Conservation (phyloP, 495 filamentous ascomycete species). For the Neohortaea acidophila region DNA sequence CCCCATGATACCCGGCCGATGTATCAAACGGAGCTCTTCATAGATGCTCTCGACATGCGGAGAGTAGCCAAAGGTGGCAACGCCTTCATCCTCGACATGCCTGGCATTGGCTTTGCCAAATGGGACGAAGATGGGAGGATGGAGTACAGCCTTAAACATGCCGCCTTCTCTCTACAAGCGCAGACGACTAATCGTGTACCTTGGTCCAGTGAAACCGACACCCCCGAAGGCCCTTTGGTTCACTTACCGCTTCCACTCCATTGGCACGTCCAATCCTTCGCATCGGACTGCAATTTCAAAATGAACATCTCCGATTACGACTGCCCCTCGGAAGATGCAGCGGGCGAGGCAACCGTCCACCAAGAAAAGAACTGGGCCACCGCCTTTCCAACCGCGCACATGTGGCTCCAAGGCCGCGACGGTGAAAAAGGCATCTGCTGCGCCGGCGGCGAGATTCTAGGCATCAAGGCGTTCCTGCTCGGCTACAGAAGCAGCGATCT, state of each 20-base stretch:
- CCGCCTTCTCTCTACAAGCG: conserved; percentile 23
- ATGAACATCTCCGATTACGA: conserved; percentile 18
- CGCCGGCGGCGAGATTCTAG: conserved; percentile 31
- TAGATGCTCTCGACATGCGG: conserved; percentile 17
- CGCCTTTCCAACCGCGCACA: conserved; percentile 31
- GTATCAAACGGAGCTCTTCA: conserved; percentile 25
- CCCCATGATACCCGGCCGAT: conserved; percentile 20
- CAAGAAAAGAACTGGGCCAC: conserved; percentile 36
- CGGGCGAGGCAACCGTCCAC: conserved; percentile 27
- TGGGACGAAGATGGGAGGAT: conserved; percentile 19
- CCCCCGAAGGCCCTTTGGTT: conserved; percentile 23
- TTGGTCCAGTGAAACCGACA: conserved; percentile 19
- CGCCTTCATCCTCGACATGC: conserved; percentile 22
- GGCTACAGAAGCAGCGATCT: conserved; percentile 25
- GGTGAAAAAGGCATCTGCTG: conserved; percentile 22
- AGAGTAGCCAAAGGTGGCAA: conserved; percentile 14
- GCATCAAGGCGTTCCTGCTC: conserved; percentile 31
- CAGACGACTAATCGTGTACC: conserved; percentile 22
- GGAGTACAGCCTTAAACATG: conserved; percentile 19
- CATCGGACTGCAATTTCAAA: conserved; percentile 23
- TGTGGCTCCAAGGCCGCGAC: conserved; percentile 29
- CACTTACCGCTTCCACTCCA: conserved; percentile 32
- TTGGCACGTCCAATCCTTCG: conserved; percentile 35
- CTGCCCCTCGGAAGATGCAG: conserved; percentile 16
- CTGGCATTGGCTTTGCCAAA: conserved; percentile 20